phyloP scores from a whole-genome alignment of 129 eudicot genomes.

The Tagetes patula region DNA sequence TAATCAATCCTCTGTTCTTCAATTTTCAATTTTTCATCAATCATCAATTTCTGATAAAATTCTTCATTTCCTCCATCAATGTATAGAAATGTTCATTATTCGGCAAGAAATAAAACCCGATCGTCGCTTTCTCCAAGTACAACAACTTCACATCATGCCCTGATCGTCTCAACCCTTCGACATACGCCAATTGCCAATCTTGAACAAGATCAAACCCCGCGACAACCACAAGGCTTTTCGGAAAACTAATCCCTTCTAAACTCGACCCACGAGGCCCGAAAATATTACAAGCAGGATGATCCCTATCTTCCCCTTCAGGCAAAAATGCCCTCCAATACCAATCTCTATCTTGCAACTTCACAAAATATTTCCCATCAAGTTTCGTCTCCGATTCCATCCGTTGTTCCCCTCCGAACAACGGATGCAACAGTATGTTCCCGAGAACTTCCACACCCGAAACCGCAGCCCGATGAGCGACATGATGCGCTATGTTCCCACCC shows the following conservation, averaged over 20 bases:
- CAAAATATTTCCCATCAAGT: conserved; percentile 82
- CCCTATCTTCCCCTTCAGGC: conserved; percentile 87
- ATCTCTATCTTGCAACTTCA: conserved; percentile 79
- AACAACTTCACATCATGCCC: conserved; percentile 55
- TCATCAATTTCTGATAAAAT: conserved; percentile 37
- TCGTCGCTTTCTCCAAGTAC: conserved; percentile 57
- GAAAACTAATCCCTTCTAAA: conserved; percentile 43
- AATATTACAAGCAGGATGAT: conserved; percentile 92
- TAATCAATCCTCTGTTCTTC: conserved; percentile 7
- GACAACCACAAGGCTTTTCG: conserved; percentile 54
- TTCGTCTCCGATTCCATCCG: conserved; percentile 68
- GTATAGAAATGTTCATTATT: conserved; percentile 57
- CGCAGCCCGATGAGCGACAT: conserved; percentile 74
- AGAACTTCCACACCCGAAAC: conserved; percentile 56
- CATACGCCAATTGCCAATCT: conserved; percentile 67
- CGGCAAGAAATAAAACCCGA: conserved; percentile 73
- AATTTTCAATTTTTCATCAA: background rate
- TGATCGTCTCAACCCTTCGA: conserved; percentile 46
- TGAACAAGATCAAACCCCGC: conserved; percentile 70
- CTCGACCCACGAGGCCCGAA: conserved; percentile 70
- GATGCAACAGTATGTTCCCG: conserved; percentile 74
- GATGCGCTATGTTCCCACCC: conserved; percentile 92
- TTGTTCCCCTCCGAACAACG: conserved; percentile 80
- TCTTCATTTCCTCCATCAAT: conserved; percentile 62
- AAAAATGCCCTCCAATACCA: conserved; percentile 96